Evolutionary conservation across 176 grass and related monocot species (phyloP).

Genomic region (Raddia distichophylla): DNA sequence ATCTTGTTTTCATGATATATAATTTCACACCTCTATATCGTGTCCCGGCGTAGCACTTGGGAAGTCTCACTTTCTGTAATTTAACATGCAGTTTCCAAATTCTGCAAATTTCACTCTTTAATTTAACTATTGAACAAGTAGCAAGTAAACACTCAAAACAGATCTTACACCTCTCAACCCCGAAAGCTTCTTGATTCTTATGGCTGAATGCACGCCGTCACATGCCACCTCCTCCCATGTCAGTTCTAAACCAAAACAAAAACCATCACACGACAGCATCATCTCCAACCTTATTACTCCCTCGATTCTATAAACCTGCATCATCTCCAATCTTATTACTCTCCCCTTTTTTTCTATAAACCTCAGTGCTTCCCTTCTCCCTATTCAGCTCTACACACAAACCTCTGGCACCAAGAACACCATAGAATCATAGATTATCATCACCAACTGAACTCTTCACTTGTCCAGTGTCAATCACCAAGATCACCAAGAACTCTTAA

Average conservation of each 20-base stretch:
- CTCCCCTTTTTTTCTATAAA: background rate
- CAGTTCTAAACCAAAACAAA: constrained; percentile 4
- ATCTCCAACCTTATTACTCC: too few relatives aligned
- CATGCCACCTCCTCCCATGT: background rate
- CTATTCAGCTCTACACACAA: constrained; percentile 12
- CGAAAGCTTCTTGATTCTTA: constrained; percentile 14
- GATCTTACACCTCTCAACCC: background rate
- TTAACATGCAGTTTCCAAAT: background rate
- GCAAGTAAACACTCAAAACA: background rate
- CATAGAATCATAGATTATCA: background rate
- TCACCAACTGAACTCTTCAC: background rate
- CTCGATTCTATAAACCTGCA: background rate
- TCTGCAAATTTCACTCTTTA: background rate
- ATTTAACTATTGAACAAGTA: background rate
- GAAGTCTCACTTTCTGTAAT: background rate
- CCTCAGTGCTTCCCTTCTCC: background rate
- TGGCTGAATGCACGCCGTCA: constrained; percentile 24
- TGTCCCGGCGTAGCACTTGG: background rate
- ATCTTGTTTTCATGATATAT: background rate
- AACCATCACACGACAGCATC: too few relatives aligned
- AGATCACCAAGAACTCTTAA: background rate
- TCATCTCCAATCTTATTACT: constrained; percentile 26
- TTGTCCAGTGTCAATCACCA: too few relatives aligned
- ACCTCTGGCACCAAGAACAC: constrained; percentile 1
- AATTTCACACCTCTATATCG: background rate